A percentile compares a stretch with the other conserved stretches of the same genome.
phyloP scores from a whole-genome alignment of 371 early-diverging fungal species.

The Blakeslea trispora region DNA sequence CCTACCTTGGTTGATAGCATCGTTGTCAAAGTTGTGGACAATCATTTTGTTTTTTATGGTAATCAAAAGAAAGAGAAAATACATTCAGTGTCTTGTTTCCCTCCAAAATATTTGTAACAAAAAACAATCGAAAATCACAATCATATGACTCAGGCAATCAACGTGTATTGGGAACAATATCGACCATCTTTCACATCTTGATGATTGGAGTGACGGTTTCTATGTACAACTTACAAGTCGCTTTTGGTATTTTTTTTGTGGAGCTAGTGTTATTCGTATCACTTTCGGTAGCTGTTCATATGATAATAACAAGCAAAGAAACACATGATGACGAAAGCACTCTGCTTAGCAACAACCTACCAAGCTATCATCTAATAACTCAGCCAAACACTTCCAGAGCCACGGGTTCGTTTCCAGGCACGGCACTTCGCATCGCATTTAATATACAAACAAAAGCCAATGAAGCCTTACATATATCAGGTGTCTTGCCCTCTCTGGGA shows the following conservation, averaged over 20 bases:
- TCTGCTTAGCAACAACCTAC: too few species aligned
- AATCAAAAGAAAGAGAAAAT: neutral
- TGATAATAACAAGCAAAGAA: neutral
- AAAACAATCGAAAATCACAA: neutral
- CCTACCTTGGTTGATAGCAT: constrained; percentile 40
- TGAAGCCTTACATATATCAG: constrained; percentile 7
- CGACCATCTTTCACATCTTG: constrained; percentile 33
- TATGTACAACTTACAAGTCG: constrained; percentile 19
- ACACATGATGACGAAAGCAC: neutral
- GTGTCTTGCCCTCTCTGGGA: constrained; percentile 40
- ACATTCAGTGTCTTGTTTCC: too few species aligned
- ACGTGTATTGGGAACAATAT: constrained; percentile 46
- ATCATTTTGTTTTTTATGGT: constrained; percentile 45
- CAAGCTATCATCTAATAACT: too few species aligned
- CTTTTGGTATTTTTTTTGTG: constrained; percentile 38
- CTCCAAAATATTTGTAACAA: too few species aligned
- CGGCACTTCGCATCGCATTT: too few species aligned
- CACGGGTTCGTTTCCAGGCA: too few species aligned
- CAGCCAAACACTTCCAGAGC: too few species aligned
- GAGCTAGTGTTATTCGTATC: constrained; percentile 23
- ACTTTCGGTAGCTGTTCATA: constrained; percentile 12
- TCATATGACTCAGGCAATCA: constrained; percentile 30
- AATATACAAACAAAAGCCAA: constrained; percentile 9
- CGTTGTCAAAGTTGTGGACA: constrained; percentile 37
- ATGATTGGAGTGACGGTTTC: constrained; percentile 37